Conservation (phyloP, 768 basidiomycete genomes). For the Boletus coccyginus region DNA sequence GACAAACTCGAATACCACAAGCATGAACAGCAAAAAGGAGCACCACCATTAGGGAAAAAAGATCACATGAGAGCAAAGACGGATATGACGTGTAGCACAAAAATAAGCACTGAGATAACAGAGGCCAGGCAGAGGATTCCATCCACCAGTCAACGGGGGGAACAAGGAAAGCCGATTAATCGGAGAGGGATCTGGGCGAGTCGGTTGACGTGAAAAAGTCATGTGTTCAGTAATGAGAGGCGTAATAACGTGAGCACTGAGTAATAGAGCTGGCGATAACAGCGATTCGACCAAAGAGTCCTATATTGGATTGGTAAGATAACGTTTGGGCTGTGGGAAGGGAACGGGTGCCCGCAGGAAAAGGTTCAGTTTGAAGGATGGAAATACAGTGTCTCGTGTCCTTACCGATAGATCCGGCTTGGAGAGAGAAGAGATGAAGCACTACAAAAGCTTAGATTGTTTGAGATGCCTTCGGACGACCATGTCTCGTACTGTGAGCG, state of each 20-base stretch:
- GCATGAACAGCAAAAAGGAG: not conserved
- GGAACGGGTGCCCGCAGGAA: not conserved
- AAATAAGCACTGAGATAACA: not conserved
- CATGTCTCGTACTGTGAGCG: constrained; percentile 67
- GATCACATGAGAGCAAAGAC: not conserved
- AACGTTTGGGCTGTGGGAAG: not conserved
- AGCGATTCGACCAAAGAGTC: constrained; percentile 11
- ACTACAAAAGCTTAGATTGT: constrained; percentile 65
- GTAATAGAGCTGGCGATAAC: constrained; percentile 13
- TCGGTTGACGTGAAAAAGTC: not conserved
- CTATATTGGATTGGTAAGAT: constrained; percentile 4
- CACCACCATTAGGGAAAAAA: not conserved
- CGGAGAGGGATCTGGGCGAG: not conserved
- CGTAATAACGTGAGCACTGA: constrained; percentile 7
- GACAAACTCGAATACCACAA: constrained; percentile 11
- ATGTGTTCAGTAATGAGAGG: constrained; percentile 2
- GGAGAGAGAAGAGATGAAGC: not conserved
- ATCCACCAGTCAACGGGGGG: not conserved
- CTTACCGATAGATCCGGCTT: constrained; percentile 8
- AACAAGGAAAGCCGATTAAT: not conserved
- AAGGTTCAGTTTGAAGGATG: not conserved
- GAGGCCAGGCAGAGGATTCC: not conserved
- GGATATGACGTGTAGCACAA: not conserved
- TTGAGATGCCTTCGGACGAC: constrained; percentile 76
- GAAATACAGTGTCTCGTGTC: not conserved